Base-by-base conservation (phyloP, 2,329 filamentous ascomycete species). In the Rugonectria rugulosa region DNA sequence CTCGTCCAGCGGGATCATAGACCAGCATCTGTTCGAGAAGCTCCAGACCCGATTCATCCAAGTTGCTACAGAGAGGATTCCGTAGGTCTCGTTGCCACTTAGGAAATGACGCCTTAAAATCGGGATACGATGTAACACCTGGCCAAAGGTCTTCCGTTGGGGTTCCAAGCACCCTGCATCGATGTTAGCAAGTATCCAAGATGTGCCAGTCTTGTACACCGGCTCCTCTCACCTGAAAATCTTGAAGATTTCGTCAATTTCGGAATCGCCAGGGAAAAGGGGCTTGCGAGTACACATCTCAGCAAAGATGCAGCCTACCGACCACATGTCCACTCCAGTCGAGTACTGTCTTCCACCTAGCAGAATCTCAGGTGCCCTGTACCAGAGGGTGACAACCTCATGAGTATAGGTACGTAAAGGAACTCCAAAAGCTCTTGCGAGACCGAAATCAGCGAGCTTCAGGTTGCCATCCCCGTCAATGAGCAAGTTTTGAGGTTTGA, bases 221-320 rank as follows among this genome's bases (percentile, higher is more conserved):
- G 5, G 14, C 17, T 32, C 32, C 11, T 65, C 81, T 68, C 79
- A 92, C 91, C 88, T 86, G 87, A 97, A 97, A 72, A 77, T 77
- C 57, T 74, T 77, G 64, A 77, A 76, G 60, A 77, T 77, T 61
- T 77, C 74, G 56, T 77, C 75, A 69, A 77, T 77, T 47, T 77
- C 75, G 89, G 91, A 95, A 72, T 97, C 92, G 55, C 92, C 92
- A 11, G 92, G 92, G 80, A 97, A 97, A 37, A 97, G 81, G 5
- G 92, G 92, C 77, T 96, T 96, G 68, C 91, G 86, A 2, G 92
- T 97, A 76, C 91, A 96, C 93, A 97, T 97, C 76, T 97, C 92
- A 9, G 93, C 92, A 73, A 97, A 96, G 75, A 97, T 97, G 74
- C 92, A 95, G 59, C 92, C 92, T 44, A 93, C 88, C 26, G 91